Conservation (phyloP, 768 basidiomycete genomes). For the Leccinum sublutescens region DNA sequence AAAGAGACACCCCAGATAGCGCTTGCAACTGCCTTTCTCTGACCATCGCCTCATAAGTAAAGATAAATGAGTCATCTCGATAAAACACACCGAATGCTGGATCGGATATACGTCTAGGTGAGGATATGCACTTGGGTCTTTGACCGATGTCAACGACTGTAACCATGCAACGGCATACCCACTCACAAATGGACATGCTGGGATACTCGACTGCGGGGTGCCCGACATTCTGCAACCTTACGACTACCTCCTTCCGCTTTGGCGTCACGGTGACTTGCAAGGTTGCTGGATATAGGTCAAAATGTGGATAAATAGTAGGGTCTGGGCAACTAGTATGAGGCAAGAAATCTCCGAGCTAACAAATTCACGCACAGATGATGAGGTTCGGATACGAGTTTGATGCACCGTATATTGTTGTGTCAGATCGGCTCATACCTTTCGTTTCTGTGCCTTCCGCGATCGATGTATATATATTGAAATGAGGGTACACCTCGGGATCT, state of each 20-base stretch:
- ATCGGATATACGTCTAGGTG: conserved; percentile 41
- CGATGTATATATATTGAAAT: conserved; percentile 41
- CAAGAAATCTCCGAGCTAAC: neutral
- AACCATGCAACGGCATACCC: neutral
- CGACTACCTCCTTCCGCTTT: conserved; percentile 46
- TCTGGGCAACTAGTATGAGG: conserved; percentile 28
- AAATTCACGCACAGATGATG: conserved; percentile 16
- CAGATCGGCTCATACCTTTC: neutral
- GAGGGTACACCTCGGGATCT: conserved; percentile 43
- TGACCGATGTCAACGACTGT: conserved; percentile 21
- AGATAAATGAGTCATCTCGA: neutral
- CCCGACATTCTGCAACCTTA: conserved; percentile 6
- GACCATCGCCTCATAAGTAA: conserved; percentile 4
- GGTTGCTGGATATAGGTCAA: conserved; percentile 39
- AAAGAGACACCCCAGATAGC: conserved; percentile 19
- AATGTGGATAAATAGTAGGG: conserved; percentile 40
- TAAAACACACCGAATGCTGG: conserved; percentile 8
- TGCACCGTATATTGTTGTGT: neutral
- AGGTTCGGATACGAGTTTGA: conserved; percentile 13
- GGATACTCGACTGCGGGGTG: conserved; percentile 23
- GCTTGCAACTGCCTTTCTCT: conserved; percentile 6
- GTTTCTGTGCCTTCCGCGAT: neutral
- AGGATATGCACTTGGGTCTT: conserved; percentile 43
- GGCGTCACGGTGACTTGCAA: conserved; percentile 41
- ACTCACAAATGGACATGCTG: conserved; percentile 30